phyloP scores from a whole-genome alignment of 805 yeast species.

The Debaryomyces prosopidis region DNA sequence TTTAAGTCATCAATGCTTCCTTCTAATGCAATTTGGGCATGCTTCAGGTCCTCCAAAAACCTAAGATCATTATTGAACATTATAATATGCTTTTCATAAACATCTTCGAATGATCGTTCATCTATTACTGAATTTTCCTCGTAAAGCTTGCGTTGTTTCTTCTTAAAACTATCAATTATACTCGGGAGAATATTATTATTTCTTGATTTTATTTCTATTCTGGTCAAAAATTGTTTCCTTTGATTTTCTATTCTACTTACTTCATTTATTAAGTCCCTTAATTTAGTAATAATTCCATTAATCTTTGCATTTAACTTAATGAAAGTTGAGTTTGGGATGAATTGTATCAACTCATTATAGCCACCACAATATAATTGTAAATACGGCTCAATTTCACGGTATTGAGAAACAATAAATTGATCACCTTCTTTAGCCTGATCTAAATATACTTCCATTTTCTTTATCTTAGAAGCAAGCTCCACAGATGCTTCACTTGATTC shows the following conservation, averaged over 20 bases:
- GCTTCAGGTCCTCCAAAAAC: slow-evolving; percentile 41
- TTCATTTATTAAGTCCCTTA: slow-evolving; percentile 35
- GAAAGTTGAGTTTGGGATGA: slow-evolving; percentile 43
- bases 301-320: slow-evolving; percentile 33
- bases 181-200: slow-evolving; percentile 53
- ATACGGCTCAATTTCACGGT: slow-evolving; percentile 46
- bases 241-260: slow-evolving; percentile 30
- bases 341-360: slow-evolving; percentile 25
- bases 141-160: slow-evolving; percentile 12
- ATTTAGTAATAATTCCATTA: slow-evolving; percentile 27
- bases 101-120: slow-evolving; percentile 31
- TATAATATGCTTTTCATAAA: slow-evolving; percentile 44
- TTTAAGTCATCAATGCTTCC: slow-evolving; percentile 35
- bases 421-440: slow-evolving; percentile 66
- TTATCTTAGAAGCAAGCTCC: slow-evolving; percentile 39
- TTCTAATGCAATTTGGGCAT: slow-evolving; percentile 35
- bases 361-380: slow-evolving; percentile 48
- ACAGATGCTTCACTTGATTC: slow-evolving; percentile 47
- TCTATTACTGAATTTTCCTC: slow-evolving; percentile 20
- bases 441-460: slow-evolving; percentile 49
- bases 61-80: slow-evolving; percentile 51
- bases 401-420: slow-evolving; percentile 45
- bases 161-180: slow-evolving; percentile 49
- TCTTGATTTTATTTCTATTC: slow-evolving; percentile 44
- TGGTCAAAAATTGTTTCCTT: slow-evolving; percentile 41